These are phyloP conservation scores for Ichthyophthirius multifiliis DNA, from an alignment of 169 alveolate genomes.

Conservation along the genomic window DNA sequence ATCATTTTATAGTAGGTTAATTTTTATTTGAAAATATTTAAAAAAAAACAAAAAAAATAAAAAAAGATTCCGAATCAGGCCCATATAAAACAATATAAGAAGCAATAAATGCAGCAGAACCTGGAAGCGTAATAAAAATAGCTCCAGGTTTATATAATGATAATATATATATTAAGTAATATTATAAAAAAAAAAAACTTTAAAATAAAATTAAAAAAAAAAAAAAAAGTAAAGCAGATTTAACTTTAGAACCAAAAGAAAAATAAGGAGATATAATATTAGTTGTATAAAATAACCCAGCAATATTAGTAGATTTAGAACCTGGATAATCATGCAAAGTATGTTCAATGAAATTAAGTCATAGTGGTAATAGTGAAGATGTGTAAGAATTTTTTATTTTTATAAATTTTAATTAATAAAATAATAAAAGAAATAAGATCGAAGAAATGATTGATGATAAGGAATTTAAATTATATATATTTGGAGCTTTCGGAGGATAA, in stretches of 20 bases:
- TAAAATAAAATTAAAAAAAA: not conserved
- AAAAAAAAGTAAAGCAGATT: conserved; percentile 17
- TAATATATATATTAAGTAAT: conserved; percentile 32
- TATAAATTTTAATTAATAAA: not conserved
- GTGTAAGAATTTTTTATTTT: conserved; percentile 9
- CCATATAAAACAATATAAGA: conserved; percentile 56
- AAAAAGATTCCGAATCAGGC: conserved; percentile 50
- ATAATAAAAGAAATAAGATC: not conserved
- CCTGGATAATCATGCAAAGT: conserved; percentile 42
- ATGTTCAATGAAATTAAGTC: conserved; percentile 50
- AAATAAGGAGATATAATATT: conserved; percentile 47
- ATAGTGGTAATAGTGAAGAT: conserved; percentile 56
- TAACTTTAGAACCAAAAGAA: conserved; percentile 39
- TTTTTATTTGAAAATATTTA: not conserved
- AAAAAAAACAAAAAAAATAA: not conserved
- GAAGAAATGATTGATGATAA: conserved; percentile 32
- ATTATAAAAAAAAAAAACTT: not conserved
- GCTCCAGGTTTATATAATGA: conserved; percentile 55
- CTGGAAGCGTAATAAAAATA: conserved; percentile 58
- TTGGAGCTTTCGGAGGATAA: conserved; percentile 29
- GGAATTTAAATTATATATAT: conserved; percentile 18
- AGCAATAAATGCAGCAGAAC: conserved; percentile 68
- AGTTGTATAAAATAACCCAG: conserved; percentile 29
- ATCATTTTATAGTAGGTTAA: not conserved
- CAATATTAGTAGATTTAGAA: conserved; percentile 43